Base-by-base conservation (phyloP, 805 yeast species). In the Ogataea degrootiae region DNA sequence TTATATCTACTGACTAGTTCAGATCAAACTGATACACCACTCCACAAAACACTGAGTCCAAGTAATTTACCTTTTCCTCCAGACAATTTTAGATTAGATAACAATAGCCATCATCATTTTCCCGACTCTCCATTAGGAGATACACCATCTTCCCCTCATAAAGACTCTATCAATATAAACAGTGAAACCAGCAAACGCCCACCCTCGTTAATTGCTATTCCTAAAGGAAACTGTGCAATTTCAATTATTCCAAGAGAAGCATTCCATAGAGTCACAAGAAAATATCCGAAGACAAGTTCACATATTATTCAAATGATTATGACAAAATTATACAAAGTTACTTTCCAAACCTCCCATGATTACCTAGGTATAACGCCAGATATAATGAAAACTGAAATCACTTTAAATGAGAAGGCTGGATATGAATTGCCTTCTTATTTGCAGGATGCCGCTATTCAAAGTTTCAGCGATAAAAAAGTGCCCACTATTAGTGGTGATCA, bases 301-400 rank as follows among this genome's bases (percentile, higher is more conserved):
- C 97, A 91, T 64, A 91, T 94, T 31, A 92, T 92, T 14, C 96
- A 95, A 57, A 90, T 92, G 80, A 88, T 92, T 22, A 69, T 92
- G 47, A 84, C 96, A 1, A 77, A 96, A 52, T 73, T 94, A 45
- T 88, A 89, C 62, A 79, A 95, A 55, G 97, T 94, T 8, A 92
- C 98, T 0, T 82, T 92, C 65, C 91, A 87, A 60, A 87, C 97
- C 0, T 87, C 94, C 9, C 94, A 91, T 62, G 77, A 80, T 52
- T 94, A 92, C 63, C 71, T 92, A 42, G 97, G 96, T 0, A 68
- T 92, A 21, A 89, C 97, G 0, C 71, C 77, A 17, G 96, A 90
- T 57, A 82, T 92, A 31, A 76, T 87, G 58, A 80, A 83, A 46
- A 82, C 92, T 16, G 99, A 92, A 60, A 67, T 77, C 6, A 71